phyloP scores from a whole-genome alignment of 768 basidiomycete genomes.

The Boletus rufocinnamomeus region DNA sequence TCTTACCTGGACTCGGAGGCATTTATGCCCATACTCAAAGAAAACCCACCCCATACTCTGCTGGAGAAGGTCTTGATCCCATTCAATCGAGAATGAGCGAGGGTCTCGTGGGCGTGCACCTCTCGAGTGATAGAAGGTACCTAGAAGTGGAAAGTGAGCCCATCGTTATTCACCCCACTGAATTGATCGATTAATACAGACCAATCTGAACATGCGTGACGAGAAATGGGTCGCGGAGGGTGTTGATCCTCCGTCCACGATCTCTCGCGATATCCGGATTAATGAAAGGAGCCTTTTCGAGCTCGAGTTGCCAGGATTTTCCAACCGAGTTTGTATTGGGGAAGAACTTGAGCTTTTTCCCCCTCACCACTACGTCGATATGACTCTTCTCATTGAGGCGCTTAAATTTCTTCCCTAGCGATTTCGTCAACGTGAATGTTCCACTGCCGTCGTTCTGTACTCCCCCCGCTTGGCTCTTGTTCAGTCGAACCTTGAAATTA shows the following conservation, averaged over 20 bases:
- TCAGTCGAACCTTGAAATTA: slow-evolving; percentile 65
- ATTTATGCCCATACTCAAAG: slow-evolving; percentile 70
- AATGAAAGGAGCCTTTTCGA: slow-evolving; percentile 58
- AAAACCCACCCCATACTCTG: slow-evolving; percentile 53
- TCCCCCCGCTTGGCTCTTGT: slow-evolving; percentile 49
- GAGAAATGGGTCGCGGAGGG: slow-evolving; percentile 51
- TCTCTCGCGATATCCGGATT: slow-evolving; percentile 56
- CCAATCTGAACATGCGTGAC: slow-evolving; percentile 71
- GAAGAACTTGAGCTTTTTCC: slow-evolving; percentile 41
- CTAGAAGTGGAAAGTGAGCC: slow-evolving; percentile 15
- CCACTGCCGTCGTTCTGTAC: slow-evolving; percentile 60
- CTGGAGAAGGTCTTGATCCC: slow-evolving; percentile 52
- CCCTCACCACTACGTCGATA: slow-evolving; percentile 42
- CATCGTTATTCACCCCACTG: not conserved
- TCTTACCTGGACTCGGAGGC: slow-evolving; percentile 60
- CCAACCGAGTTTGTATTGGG: slow-evolving; percentile 10
- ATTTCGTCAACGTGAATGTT: slow-evolving; percentile 30
- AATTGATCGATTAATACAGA: slow-evolving; percentile 29
- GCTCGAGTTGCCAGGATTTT: slow-evolving; percentile 31
- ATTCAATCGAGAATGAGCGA: slow-evolving; percentile 71
- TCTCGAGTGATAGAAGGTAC: slow-evolving; percentile 32
- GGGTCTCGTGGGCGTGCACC: slow-evolving; percentile 31
- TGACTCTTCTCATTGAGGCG: slow-evolving; percentile 40
- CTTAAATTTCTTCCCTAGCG: slow-evolving; percentile 49
- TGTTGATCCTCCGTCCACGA: slow-evolving; percentile 43